phyloP scores from a whole-genome alignment of 805 yeast species.

The Starmerella potacharoeniae region DNA sequence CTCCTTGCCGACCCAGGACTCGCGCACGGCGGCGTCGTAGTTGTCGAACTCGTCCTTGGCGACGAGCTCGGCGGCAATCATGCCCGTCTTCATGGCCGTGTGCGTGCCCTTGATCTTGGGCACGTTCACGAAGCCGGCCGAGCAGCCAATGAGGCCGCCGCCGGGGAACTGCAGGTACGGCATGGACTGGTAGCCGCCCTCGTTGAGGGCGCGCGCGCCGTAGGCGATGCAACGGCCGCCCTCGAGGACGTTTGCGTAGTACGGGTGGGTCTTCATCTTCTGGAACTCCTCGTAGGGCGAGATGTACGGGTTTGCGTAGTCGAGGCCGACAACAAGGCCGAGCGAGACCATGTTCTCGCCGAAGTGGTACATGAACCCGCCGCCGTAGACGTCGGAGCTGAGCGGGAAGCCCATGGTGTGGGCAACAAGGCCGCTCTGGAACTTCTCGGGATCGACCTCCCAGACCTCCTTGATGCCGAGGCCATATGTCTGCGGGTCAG shows the following conservation, averaged over 20 bases:
- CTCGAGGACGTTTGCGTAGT: constrained; percentile 55
- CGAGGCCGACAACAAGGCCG: constrained; percentile 91
- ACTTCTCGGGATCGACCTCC: constrained; percentile 80
- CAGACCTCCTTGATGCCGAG: constrained; percentile 93
- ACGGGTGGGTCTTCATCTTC: constrained; percentile 84
- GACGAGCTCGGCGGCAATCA: constrained; percentile 84
- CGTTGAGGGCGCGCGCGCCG: constrained; percentile 93
- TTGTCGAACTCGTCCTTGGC: constrained; percentile 34
- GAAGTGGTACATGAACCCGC: constrained; percentile 95
- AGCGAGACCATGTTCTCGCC: constrained; percentile 86
- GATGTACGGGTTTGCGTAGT: constrained; percentile 86
- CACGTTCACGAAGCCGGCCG: constrained; percentile 95
- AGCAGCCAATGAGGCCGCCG: constrained; percentile 86
- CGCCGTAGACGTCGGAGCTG: constrained; percentile 67
- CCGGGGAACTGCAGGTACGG: constrained; percentile 92
- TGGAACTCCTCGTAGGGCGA: constrained; percentile 96
- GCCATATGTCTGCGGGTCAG: constrained; percentile 79
- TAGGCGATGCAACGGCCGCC: constrained; percentile 91
- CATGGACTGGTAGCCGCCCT: constrained; percentile 91
- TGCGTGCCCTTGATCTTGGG: constrained; percentile 97
- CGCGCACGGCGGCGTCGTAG: constrained; percentile 54
- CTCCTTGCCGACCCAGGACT: constrained; percentile 83
- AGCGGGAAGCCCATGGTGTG: constrained; percentile 90
- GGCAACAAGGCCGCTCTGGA: constrained; percentile 65
- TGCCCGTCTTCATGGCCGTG: constrained; percentile 92